Evolutionary conservation across 2,329 filamentous ascomycete species (phyloP).

Genomic region (Xylaria sp.): DNA sequence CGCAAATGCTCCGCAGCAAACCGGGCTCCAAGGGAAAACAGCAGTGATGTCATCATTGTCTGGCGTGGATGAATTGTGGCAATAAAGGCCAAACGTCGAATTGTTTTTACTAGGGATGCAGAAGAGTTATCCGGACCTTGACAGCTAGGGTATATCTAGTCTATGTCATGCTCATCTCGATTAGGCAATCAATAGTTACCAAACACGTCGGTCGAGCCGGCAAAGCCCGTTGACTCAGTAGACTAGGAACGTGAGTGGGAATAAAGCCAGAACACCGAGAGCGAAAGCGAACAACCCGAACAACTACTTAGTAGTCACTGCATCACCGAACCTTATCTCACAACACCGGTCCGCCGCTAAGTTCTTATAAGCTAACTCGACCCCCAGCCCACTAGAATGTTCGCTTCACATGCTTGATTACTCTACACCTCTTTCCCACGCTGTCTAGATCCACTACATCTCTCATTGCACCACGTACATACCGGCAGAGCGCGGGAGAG

Average conservation of each 20-base stretch:
- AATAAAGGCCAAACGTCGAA: background rate
- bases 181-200: background rate
- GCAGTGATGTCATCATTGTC: conserved; percentile 25
- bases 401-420: background rate
- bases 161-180: background rate
- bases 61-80: background rate
- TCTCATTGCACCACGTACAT: background rate
- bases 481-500: background rate
- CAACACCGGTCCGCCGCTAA: conserved; percentile 24
- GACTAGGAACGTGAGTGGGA: background rate
- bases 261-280: background rate
- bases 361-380: conserved; percentile 20
- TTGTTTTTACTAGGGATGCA: background rate
- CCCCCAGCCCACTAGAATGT: background rate
- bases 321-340: conserved; percentile 7
- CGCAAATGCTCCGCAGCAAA: conserved; percentile 25
- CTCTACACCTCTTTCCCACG: background rate
- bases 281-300: background rate
- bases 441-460: background rate
- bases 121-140: background rate
- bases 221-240: background rate
- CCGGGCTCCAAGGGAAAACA: background rate
- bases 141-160: background rate
- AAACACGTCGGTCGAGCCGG: background rate
- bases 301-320: conserved; percentile 4